Conservation (phyloP, 345 rosid species). For the Citrus mangshanensis region DNA sequence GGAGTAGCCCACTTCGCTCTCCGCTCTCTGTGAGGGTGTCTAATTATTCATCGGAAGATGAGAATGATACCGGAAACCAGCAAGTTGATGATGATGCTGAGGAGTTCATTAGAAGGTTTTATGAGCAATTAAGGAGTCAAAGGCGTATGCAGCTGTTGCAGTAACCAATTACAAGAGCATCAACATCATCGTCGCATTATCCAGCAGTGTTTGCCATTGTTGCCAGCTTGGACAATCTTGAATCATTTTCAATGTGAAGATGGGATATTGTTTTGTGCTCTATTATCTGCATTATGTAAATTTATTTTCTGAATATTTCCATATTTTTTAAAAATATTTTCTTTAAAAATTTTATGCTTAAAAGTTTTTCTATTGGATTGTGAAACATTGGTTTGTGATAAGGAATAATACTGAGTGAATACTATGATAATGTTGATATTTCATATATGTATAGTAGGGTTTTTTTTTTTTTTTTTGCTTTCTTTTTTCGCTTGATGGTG, state of each 20-base stretch:
- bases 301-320: neutral
- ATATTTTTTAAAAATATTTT: neutral
- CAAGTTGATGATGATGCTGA: conserved; percentile 52
- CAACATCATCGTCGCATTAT: neutral
- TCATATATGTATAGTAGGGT: neutral
- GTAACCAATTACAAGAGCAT: neutral
- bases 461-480: no score
- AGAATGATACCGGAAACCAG: conserved; percentile 16
- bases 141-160: conserved; percentile 47
- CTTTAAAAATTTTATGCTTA: neutral
- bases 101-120: conserved; percentile 54
- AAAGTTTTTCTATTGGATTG: neutral
- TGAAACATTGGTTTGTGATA: neutral
- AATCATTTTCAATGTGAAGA: conserved; percentile 1
- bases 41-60: conserved; percentile 47
- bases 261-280: conserved; percentile 5
- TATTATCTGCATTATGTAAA: neutral
- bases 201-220: neutral
- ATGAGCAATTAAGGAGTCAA: conserved; percentile 48
- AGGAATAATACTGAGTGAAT: neutral
- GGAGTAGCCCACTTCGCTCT: conserved; percentile 26
- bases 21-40: conserved; percentile 45
- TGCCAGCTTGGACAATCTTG: neutral
- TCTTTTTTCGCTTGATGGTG: neutral
- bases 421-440: neutral